A percentile compares a stretch with the other conserved stretches of the same genome.
Conservation (phyloP, 2,329 filamentous ascomycete species). For the Talaromyces pinophilus region DNA sequence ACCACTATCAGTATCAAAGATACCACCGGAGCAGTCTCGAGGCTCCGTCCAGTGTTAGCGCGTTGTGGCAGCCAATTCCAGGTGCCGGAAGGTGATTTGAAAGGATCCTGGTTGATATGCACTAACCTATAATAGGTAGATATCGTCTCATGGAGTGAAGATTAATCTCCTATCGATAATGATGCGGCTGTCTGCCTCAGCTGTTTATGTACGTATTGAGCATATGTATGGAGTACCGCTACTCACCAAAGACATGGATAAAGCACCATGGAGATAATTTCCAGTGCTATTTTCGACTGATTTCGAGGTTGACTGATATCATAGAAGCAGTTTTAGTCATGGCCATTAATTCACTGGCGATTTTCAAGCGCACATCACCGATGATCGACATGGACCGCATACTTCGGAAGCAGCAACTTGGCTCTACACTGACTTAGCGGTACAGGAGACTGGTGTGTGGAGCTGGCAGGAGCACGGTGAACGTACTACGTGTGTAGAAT, state of each 20-base stretch:
- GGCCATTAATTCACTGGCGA: background rate
- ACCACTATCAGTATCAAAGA: constrained; percentile 3
- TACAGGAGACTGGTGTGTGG: background rate
- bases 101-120: background rate
- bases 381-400: constrained; percentile 11
- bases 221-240: background rate
- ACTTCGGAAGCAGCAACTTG: constrained; percentile 9
- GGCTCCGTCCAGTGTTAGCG: constrained; percentile 9
- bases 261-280: background rate
- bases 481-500: constrained; percentile 5
- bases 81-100: background rate
- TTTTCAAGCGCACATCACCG: constrained; percentile 8
- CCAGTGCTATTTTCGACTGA: constrained; percentile 3
- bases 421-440: background rate
- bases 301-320: constrained; percentile 2
- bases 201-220: background rate
- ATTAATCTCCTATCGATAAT: constrained; percentile 7
- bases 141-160: background rate
- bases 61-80: constrained; percentile 10
- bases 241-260: background rate
- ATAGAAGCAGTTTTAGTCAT: background rate
- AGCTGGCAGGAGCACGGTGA: constrained; percentile 7
- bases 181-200: background rate
- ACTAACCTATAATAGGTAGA: background rate
- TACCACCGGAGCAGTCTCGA: constrained; percentile 9